phyloP scores from a whole-genome alignment of 176 grass and related monocot genomes.

The Raddia guianensis region DNA sequence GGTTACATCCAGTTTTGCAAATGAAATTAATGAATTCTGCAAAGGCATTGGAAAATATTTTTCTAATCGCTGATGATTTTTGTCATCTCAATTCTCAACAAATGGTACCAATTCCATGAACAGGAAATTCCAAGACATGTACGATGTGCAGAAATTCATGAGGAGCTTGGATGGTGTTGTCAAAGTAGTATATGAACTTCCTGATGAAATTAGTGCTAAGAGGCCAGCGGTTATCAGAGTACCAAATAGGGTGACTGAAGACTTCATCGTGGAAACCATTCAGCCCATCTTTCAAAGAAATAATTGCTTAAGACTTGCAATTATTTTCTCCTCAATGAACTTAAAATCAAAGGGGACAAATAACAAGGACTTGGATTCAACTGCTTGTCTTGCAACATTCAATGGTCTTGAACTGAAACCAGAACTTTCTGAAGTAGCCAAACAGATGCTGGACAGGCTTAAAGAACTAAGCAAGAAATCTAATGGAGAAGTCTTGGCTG shows the following conservation, averaged over 20 bases:
- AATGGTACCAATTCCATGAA: slow-evolving; percentile 30
- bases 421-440: slow-evolving; percentile 60
- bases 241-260: slow-evolving; percentile 64
- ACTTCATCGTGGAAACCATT: slow-evolving; percentile 67
- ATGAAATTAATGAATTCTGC: slow-evolving; percentile 21
- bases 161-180: slow-evolving; percentile 70
- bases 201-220: slow-evolving; percentile 59
- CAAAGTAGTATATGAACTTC: slow-evolving; percentile 58
- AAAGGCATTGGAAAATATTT: neutral
- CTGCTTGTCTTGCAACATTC: slow-evolving; percentile 86
- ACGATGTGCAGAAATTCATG: slow-evolving; percentile 71
- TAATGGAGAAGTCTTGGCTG: slow-evolving; percentile 56
- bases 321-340: slow-evolving; percentile 69
- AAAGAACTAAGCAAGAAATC: slow-evolving; percentile 65
- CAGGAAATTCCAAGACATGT: slow-evolving; percentile 94
- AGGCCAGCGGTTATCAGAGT: slow-evolving; percentile 74
- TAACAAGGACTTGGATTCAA: slow-evolving; percentile 66
- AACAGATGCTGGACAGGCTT: slow-evolving; percentile 67
- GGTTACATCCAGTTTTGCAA: neutral
- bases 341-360: slow-evolving; percentile 56
- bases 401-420: slow-evolving; percentile 64
- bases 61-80: neutral
- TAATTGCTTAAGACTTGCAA: slow-evolving; percentile 69
- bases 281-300: slow-evolving; percentile 71
- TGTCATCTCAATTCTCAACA: slow-evolving; percentile 6